Conservation (phyloP, 495 filamentous ascomycete species). For the Talaromyces ruber region DNA sequence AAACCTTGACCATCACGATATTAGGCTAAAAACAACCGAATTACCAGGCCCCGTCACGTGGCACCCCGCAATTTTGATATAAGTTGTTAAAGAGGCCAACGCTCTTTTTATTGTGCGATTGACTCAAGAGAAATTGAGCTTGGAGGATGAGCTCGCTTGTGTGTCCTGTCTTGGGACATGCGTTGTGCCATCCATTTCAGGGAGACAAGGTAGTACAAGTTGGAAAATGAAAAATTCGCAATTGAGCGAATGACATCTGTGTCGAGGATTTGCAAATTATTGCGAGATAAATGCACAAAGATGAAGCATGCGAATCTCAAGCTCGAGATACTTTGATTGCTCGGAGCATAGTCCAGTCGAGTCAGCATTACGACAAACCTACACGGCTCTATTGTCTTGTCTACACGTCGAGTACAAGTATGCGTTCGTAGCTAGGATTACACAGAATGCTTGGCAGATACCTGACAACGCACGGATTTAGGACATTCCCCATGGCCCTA, state of each 20-base stretch:
- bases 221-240: too few relatives aligned
- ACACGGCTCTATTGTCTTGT: too few relatives aligned
- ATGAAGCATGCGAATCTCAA: too few relatives aligned
- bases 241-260: too few relatives aligned
- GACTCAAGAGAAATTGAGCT: neutral
- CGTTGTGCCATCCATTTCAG: neutral
- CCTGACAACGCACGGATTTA: neutral
- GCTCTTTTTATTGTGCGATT: neutral
- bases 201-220: too few relatives aligned
- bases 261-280: too few relatives aligned
- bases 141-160: neutral
- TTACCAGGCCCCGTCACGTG: neutral
- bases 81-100: neutral
- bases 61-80: neutral
- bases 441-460: neutral
- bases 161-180: neutral
- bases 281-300: too few relatives aligned
- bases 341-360: too few relatives aligned
- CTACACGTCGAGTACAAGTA: neutral
- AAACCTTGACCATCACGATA: neutral
- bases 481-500: neutral
- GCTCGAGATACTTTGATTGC: too few relatives aligned
- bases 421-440: neutral
- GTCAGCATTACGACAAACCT: too few relatives aligned
- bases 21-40: neutral